A percentile compares a stretch with the other conserved stretches of the same genome.
These are phyloP conservation scores for Durio zibethinus DNA, from an alignment of 345 rosid genomes.

Conservation along the genomic window DNA sequence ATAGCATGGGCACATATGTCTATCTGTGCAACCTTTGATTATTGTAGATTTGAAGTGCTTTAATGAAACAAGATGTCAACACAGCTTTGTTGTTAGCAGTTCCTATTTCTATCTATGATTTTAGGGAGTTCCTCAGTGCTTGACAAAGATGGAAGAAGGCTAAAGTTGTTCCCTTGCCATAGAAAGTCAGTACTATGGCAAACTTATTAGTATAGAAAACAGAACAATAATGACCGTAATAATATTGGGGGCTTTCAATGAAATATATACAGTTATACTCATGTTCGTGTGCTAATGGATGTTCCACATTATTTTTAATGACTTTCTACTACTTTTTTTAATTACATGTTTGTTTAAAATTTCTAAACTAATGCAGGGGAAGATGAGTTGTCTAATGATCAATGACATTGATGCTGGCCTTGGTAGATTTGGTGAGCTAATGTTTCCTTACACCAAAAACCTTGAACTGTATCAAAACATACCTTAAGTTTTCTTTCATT, in stretches of 20 bases:
- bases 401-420: conserved; percentile 97
- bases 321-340: background rate
- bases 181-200: background rate
- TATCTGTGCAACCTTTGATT: background rate
- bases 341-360: conserved; percentile 1
- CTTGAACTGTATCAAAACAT: background rate
- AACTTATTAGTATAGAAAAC: background rate
- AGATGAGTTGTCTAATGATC: conserved; percentile 94
- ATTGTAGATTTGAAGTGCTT: background rate
- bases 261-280: background rate
- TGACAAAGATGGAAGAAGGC: background rate
- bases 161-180: background rate
- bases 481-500: background rate
- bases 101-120: background rate
- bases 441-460: conserved; percentile 5
- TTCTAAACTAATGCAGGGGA: conserved; percentile 64
- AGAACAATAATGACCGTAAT: background rate
- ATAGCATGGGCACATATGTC: background rate
- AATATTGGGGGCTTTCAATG: background rate
- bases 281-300: background rate
- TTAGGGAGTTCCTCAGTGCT: background rate
- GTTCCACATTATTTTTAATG: background rate
- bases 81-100: background rate
- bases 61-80: background rate
- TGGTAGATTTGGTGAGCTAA: conserved; percentile 85